Base-by-base conservation (phyloP, 352 stramenopile species). In the Phytophthora cajani region DNA sequence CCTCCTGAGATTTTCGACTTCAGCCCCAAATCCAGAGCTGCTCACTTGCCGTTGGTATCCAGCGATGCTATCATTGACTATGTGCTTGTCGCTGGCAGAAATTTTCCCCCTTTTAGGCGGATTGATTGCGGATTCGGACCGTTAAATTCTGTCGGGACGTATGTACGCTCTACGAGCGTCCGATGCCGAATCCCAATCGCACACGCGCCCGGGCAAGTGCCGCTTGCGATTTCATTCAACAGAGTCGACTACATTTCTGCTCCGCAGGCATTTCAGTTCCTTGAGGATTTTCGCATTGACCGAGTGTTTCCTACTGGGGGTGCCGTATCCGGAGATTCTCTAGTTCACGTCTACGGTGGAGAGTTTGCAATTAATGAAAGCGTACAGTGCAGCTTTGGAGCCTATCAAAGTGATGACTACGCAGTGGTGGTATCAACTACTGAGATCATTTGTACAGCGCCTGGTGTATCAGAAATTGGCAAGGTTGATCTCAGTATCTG, bases 191-290 rank as follows among this genome's bases (percentile, higher is more conserved):
- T 93, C 9, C 85, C 85, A 14, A 27, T 49, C 0, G 75, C 74
- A 0, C 33, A 50, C 16, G 58, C 74, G 1, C 54, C 72, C 8
- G 72, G 62, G n/a, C 52, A 47, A 5, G 73, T 80, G 10, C 19
- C 63, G 1, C 19, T 91, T 46, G 58, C 71, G 0, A 56, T 97
- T 12, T 92, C 84, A 0, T 92, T 95, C 49, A 93, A 97, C 64
- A 67, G 69, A 2, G 69, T 82, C 1, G 84, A 94, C 46, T 93
- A 87, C 53, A 51, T 85, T 1, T 46, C 72, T 8, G 69, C 72
- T 51, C 42, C 42, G 4, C 25, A 64, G 1, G 19, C 27, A 0
- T 91, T 84, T 57, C 72, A 81, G 56, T 94, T 81, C 62, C 5
- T 82, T 0, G 58, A 68, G 5, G 42, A 56, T 5, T 68, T 89